A percentile compares a stretch with the other conserved stretches of the same genome.
Conservation (phyloP, 768 basidiomycete species). For the Thelephora aurantiotincta region DNA sequence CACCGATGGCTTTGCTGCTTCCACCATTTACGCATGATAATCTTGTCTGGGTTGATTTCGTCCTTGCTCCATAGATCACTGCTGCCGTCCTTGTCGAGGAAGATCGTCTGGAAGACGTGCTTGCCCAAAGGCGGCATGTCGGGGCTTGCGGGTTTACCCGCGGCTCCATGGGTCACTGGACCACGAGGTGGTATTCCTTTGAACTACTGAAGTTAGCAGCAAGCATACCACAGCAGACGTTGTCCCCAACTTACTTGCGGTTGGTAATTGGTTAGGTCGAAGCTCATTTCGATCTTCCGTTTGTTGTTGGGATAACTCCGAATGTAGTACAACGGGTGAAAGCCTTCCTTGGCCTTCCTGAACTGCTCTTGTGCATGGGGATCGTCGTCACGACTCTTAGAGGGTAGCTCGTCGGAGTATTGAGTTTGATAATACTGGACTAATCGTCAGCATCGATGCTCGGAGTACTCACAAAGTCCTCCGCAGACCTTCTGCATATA, state of each 20-base stretch:
- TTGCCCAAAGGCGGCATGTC: slow-evolving; percentile 21
- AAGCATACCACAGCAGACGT: slow-evolving; percentile 1
- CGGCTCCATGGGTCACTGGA: slow-evolving; percentile 1
- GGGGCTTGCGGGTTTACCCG: slow-evolving; percentile 5
- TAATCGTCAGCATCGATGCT: not conserved
- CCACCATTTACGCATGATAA: slow-evolving; percentile 35
- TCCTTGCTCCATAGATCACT: slow-evolving; percentile 26
- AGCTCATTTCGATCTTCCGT: slow-evolving; percentile 37
- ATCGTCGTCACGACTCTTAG: slow-evolving; percentile 7
- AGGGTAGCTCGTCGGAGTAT: slow-evolving; percentile 12
- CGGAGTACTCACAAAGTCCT: not conserved
- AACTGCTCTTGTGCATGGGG: slow-evolving; percentile 17
- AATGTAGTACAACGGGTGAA: slow-evolving; percentile 32
- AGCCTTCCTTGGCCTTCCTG: slow-evolving; percentile 24
- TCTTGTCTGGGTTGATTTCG: slow-evolving; percentile 23
- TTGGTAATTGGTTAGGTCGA: slow-evolving; percentile 34
- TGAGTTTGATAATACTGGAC: slow-evolving; percentile 25
- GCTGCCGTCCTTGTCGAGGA: slow-evolving; percentile 28
- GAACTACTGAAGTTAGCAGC: slow-evolving; percentile 2
- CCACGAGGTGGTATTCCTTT: too few relatives aligned
- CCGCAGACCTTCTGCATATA: slow-evolving; percentile 31
- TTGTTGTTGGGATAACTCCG: slow-evolving; percentile 28
- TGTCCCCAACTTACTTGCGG: slow-evolving; percentile 25
- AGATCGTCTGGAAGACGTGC: slow-evolving; percentile 39
- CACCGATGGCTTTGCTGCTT: slow-evolving; percentile 38